Evolutionary conservation across 345 rosid species (phyloP).

Genomic region (Heritiera fomes): DNA sequence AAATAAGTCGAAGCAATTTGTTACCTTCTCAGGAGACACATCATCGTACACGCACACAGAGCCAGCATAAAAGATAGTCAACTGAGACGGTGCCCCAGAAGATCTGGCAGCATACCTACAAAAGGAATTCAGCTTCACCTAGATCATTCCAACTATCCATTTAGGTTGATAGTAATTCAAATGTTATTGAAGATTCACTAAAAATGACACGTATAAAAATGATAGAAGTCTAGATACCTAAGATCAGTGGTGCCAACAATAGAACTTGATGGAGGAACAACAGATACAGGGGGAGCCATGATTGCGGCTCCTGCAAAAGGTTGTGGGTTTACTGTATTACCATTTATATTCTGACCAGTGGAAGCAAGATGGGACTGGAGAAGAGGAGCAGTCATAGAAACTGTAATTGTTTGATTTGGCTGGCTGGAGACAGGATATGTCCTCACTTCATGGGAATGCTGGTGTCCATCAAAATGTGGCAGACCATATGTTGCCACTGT

Average conservation of each 20-base stretch:
- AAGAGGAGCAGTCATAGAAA: constrained; percentile 46
- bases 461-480: constrained; percentile 38
- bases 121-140: constrained; percentile 25
- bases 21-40: constrained; percentile 69
- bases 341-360: constrained; percentile 35
- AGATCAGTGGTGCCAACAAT: constrained; percentile 62
- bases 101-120: constrained; percentile 50
- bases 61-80: constrained; percentile 75
- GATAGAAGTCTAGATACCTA: constrained; percentile 41
- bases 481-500: constrained; percentile 32
- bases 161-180: neutral
- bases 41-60: constrained; percentile 68
- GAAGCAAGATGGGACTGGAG: constrained; percentile 45
- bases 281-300: constrained; percentile 48
- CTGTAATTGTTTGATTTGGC: constrained; percentile 43
- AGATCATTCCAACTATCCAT: neutral
- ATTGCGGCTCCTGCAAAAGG: constrained; percentile 54
- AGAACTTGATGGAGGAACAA: constrained; percentile 48
- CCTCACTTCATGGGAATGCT: constrained; percentile 44
- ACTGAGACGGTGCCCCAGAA: constrained; percentile 49
- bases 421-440: constrained; percentile 48
- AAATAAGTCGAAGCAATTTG: constrained; percentile 4
- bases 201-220: neutral
- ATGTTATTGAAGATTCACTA: neutral
- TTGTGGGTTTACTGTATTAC: constrained; percentile 36